Evolutionary conservation across 345 rosid genomes (phyloP).

Genomic region (Eucalyptus curtisii): DNA sequence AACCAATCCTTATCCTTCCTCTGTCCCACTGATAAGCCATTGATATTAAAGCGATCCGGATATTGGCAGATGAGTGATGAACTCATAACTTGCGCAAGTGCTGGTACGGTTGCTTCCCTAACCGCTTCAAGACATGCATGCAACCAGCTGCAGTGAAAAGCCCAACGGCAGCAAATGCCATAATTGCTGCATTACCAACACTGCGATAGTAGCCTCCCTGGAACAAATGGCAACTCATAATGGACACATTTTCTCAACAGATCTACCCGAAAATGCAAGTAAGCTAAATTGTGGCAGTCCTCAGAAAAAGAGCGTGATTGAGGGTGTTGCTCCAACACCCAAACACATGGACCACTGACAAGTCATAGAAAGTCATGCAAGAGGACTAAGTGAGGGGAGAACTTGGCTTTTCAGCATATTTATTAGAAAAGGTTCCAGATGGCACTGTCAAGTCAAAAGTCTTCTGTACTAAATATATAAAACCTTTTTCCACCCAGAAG

Average conservation of each 20-base stretch:
- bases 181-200: constrained; percentile 62
- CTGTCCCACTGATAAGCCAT: not conserved
- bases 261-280: not conserved
- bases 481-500: not conserved
- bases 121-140: constrained; percentile 63
- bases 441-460: not conserved
- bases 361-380: not conserved
- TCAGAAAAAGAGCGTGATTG: not conserved
- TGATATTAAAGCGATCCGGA: not conserved
- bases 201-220: constrained; percentile 66
- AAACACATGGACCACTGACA: not conserved
- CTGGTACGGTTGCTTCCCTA: constrained; percentile 90
- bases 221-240: constrained; percentile 1
- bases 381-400: not conserved
- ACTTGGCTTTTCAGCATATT: not conserved
- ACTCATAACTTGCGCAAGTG: constrained; percentile 66
- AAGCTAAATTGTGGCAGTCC: not conserved
- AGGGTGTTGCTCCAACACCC: not conserved
- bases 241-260: not conserved
- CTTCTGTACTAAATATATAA: not conserved
- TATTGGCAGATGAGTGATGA: not conserved
- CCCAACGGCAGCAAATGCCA: constrained; percentile 53
- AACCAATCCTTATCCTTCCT: not conserved
- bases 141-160: constrained; percentile 66
- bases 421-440: not conserved